Conservation (phyloP, 2,329 filamentous ascomycete genomes). For the Nemania serpens region DNA sequence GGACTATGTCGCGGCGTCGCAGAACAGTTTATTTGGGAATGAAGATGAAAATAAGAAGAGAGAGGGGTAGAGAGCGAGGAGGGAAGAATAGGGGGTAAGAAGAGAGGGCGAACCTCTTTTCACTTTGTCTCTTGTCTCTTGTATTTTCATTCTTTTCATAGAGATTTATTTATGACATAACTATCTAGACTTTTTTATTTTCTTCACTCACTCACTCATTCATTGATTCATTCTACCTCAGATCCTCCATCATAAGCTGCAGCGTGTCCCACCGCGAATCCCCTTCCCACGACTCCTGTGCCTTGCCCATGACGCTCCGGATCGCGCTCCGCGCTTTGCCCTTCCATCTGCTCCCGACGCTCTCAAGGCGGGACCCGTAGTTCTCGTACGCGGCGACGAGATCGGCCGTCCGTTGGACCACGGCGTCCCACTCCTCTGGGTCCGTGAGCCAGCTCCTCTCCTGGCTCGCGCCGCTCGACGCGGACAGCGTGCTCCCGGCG, state of each 20-base stretch:
- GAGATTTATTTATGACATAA: too few relatives aligned
- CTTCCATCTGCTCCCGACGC: conserved; percentile 81
- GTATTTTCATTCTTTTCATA: too few relatives aligned
- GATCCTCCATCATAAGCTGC: conserved; percentile 40
- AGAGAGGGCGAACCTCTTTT: too few relatives aligned
- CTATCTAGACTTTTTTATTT: too few relatives aligned
- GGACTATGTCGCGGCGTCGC: too few relatives aligned
- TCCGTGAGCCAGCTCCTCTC: conserved; percentile 58
- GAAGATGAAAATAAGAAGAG: too few relatives aligned
- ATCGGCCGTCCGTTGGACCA: conserved; percentile 79
- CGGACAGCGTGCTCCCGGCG: conserved; percentile 53
- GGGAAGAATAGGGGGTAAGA: too few relatives aligned
- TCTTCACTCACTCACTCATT: too few relatives aligned
- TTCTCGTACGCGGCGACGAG: conserved; percentile 84
- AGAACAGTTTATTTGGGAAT: too few relatives aligned
- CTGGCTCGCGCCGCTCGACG: conserved; percentile 43
- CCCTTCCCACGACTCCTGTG: conserved; percentile 81
- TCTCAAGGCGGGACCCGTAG: conserved; percentile 67
- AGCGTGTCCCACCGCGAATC: conserved; percentile 69
- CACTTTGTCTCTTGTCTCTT: too few relatives aligned
- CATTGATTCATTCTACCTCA: neutral
- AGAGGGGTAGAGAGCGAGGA: too few relatives aligned
- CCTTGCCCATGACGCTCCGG: conserved; percentile 80
- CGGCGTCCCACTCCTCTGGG: conserved; percentile 67
- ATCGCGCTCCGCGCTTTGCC: conserved; percentile 87